Base-by-base conservation (phyloP, 345 rosid genomes). In the Excoecaria agallocha region DNA sequence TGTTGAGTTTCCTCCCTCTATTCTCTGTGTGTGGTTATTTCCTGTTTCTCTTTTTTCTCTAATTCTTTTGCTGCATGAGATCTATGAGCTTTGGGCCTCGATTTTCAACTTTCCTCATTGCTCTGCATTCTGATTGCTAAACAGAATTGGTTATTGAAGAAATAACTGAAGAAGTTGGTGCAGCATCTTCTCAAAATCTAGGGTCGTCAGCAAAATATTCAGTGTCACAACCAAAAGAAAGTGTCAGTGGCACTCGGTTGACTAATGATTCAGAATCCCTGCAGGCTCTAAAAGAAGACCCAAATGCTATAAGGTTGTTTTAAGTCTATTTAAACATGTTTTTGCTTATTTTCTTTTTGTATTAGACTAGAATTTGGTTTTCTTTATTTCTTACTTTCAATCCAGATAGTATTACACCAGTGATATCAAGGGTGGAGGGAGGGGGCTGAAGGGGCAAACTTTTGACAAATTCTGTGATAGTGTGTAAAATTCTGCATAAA, bases 111-210 rank as follows among this genome's bases (percentile, higher is more conserved):
- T 52, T 57, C 59, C 63, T 38, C 49, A 17, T 63, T 35, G 45
- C 35, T 30, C 16, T 70, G 66, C 57, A 67, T 13, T 46, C 50
- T 54, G 68, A 48, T 63, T 77, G 55, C 75, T 66, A 73, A 39
- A 68, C 72, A 92, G 97, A 86, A 69, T 75, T 91, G 71, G 80
- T 84, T 60, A 87, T 92, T 79, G 94, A 91, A 88, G 98, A 92
- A 66, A 86, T 91, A 79, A 86, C 88, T 70, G 98, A 89, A 84
- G 89, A 89, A 77, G 78, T 35, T 45, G 76, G 24, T 75, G 56
- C 79, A 50, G 60, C 58, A 62, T 72, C 89, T 71, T 85, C 87
- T 57, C 78, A 70, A 69, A 84, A 65, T 67, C 80, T 38, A 78
- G 84, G 76, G 64, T 41, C 76, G 38, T 75, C 84, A 20, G 64